phyloP scores from a whole-genome alignment of 2,329 filamentous ascomycete species.

The Elsinoe arachidis region DNA sequence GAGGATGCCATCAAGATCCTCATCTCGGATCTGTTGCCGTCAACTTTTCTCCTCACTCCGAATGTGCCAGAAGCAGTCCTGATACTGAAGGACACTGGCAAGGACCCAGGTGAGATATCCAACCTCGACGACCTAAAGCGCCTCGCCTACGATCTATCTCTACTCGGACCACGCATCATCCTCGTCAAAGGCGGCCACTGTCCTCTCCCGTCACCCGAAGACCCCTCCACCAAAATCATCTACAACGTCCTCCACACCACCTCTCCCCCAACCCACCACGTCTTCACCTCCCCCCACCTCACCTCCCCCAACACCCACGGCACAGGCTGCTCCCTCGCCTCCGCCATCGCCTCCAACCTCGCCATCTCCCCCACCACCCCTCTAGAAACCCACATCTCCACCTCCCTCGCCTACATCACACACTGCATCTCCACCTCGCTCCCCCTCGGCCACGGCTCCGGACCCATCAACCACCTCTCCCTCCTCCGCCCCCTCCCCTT shows the following conservation, averaged over 20 bases:
- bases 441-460: conserved; percentile 56
- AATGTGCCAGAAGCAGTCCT: conserved; percentile 68
- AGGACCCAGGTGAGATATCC: conserved; percentile 40
- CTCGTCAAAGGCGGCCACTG: conserved; percentile 85
- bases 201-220: conserved; percentile 58
- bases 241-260: conserved; percentile 69
- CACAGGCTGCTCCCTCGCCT: conserved; percentile 88
- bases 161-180: conserved; percentile 68
- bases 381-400: conserved; percentile 52
- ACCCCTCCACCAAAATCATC: conserved; percentile 56
- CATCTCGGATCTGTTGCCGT: conserved; percentile 51
- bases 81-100: conserved; percentile 49
- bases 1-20: conserved; percentile 55
- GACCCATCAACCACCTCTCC: conserved; percentile 72
- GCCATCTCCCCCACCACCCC: conserved; percentile 56
- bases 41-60: conserved; percentile 62
- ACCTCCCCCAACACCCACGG: conserved; percentile 79
- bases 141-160: conserved; percentile 57
- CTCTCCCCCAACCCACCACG: conserved; percentile 37
- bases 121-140: conserved; percentile 57
- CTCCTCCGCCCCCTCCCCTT: conserved; percentile 61
- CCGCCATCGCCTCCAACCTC: conserved; percentile 65
- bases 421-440: conserved; percentile 59
- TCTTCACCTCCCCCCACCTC: conserved; percentile 64
- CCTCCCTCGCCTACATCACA: conserved; percentile 63